Base-by-base conservation (phyloP, 73 alveolate species). In the Stentor roeselii region DNA sequence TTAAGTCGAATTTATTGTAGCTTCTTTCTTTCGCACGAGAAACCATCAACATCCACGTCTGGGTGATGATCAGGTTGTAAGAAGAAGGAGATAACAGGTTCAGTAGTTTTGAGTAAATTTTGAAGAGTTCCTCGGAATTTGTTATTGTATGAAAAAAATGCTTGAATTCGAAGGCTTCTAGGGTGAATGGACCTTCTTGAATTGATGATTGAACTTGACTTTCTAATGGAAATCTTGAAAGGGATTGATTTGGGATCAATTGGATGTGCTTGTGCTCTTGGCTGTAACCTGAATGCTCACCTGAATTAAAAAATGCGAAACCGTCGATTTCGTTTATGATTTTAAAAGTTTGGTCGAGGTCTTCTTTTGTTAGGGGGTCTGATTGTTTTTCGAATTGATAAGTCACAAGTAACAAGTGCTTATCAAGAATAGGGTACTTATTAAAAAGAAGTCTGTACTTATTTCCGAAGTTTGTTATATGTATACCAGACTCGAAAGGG, bases 221-320 rank as follows among this genome's bases (percentile, higher is more conserved):
- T 2, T n/a, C 60, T 36, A 76, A 37, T 2, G 84, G 74, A 30
- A 39, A 76, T 32, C 60, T 76, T 76, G 84, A 76, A 21, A 76
- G 11, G 67, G 38, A 36, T 2, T n/a, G 36, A 60, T 75, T 86
- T 3, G 95, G 95, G 4, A 90, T 86, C 0, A 87, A 75, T 83
- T 91, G 87, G 39, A 88, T 42, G 59, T 91, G 96, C 88, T 88
- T 91, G 78, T 91, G 96, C 0, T 87, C 86, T 30, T 83, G 85
- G 40, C 94, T 89, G 34, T 90, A 87, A 0, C 96, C 96, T n/a
- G 94, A 77, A 37, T 36, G 60, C 1, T 27, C 59, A 2, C 96
- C 96, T 32, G 92, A 76, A 60, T 91, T 91, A 86, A 78, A 91
- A 77, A 88, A 91, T 11, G 84, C 75, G 58, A 91, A 88, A 31